Conservation (phyloP, 257 asterid genomes). For the Solanum peruvianum region DNA sequence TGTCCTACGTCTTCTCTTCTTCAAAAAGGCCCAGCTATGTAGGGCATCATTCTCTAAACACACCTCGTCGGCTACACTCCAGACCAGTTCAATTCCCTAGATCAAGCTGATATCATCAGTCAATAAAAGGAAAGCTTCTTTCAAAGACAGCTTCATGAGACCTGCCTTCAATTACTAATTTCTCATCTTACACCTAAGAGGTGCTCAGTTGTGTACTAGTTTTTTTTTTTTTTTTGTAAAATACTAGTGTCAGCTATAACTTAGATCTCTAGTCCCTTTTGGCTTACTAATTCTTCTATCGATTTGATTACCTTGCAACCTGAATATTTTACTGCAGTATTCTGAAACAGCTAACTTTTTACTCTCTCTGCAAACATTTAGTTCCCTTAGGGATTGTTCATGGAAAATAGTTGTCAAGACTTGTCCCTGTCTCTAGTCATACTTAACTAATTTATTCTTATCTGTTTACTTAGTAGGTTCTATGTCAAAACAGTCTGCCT, state of each 20-base stretch:
- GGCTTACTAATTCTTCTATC: neutral
- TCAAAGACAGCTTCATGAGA: neutral
- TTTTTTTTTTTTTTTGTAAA: too few species aligned
- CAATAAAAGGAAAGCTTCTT: neutral
- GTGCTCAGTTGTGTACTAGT: neutral
- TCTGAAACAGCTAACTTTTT: neutral
- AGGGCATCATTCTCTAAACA: neutral
- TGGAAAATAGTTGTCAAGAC: too few species aligned
- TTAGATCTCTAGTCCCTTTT: neutral
- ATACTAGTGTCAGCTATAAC: neutral
- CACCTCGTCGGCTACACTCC: neutral
- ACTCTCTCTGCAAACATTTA: too few species aligned
- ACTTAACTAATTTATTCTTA: neutral
- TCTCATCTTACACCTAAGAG: neutral
- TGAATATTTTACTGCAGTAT: neutral
- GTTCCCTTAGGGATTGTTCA: too few species aligned
- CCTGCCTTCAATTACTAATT: neutral
- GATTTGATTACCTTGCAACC: neutral
- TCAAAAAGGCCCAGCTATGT: neutral
- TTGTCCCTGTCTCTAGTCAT: neutral
- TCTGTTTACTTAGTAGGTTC: neutral
- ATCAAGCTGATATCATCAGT: neutral
- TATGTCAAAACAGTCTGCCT: neutral
- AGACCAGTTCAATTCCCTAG: neutral
- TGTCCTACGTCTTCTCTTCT: neutral